Evolutionary conservation across 345 rosid genomes (phyloP).

Genomic region (Eucalyptus brandiana): DNA sequence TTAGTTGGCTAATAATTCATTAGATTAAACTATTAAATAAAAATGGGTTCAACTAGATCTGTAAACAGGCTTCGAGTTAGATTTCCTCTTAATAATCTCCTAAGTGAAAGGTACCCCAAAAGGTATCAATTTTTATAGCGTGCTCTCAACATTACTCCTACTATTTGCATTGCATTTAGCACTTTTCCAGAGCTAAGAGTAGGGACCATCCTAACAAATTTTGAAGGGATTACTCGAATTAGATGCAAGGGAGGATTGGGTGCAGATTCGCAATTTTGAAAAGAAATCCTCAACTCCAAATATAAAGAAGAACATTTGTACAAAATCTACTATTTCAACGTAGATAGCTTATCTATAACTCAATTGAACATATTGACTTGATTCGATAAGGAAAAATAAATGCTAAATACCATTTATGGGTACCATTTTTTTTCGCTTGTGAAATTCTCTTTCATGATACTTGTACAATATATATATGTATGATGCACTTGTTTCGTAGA

Average conservation of each 20-base stretch:
- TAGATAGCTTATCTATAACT: background rate
- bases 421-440: no score
- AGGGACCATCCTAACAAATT: background rate
- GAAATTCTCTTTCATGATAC: background rate
- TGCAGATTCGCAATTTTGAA: background rate
- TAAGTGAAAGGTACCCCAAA: no score
- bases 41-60: no score
- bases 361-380: background rate
- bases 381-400: background rate
- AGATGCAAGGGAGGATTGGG: background rate
- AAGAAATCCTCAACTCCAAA: background rate
- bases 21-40: no score
- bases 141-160: no score
- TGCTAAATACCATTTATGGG: background rate
- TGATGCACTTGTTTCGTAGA: fast-evolving
- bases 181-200: background rate
- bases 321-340: background rate
- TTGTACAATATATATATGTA: background rate
- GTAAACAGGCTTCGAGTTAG: fast-evolving
- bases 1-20: no score
- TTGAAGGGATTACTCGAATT: fast-evolving
- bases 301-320: background rate
- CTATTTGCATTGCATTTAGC: background rate
- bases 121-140: no score
- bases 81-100: no score